Base-by-base conservation (phyloP, 805 yeast genomes). In the Metschnikowia gelsemii region DNA sequence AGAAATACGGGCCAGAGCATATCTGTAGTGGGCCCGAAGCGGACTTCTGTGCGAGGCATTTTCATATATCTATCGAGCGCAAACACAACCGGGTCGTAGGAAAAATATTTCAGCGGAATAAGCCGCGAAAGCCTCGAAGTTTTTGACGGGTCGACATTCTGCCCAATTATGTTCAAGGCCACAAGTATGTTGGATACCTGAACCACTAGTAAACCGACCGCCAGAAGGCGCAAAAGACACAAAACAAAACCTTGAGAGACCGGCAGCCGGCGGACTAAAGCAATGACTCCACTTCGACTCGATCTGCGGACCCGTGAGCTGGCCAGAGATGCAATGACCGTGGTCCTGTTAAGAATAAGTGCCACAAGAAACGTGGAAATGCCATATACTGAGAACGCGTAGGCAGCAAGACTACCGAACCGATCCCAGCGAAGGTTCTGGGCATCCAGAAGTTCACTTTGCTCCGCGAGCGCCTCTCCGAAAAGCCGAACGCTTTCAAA, bases 1-100 rank as follows among this genome's bases (percentile, higher is more conserved):
- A 79, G 55, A 54, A 78, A 85, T 5, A 73, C 67, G 11, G 78
- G 79, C 79, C 86, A 81, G 52, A 73, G 72, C 49, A 74, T 70
- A 18, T 63, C 70, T 8, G 78, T 72, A 5, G 74, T 66, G 11
- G 87, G 85, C 4, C 77, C 76, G 9, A 65, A 50, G 49, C 58
- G 58, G 5, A 66, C 63, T 47, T 57, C 64, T 29, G 33, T 38
- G 14, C 21, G 61, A 49, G 31, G 68, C 61, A 31, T 46, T 38
- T 14, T 19, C 73, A 68, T 65, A 47, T 60, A 65, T 30, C 42
- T 50, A 16, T 51, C 42, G n/a, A 35, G 32, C 9, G 43, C 45
- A 39, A 43, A 62, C 16, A 46, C 34, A 24, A 9, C 30, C 9
- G 44, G 42, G 21, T 46, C 50, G 35, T 49, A 51, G 29, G 28